phyloP scores from a whole-genome alignment of 805 yeast species.

The Monosporozyma aquatica region DNA sequence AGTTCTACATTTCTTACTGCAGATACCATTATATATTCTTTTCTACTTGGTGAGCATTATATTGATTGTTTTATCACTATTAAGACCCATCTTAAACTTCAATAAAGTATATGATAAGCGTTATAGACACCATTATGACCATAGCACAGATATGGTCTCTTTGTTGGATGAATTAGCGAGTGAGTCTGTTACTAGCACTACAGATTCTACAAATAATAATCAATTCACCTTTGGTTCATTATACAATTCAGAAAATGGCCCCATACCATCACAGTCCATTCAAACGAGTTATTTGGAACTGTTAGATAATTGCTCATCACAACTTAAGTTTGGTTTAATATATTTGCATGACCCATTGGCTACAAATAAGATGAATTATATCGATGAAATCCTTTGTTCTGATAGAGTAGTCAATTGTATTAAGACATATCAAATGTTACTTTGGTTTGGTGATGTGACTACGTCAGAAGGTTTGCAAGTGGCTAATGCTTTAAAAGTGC shows the following conservation, averaged over 20 bases:
- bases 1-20: neutral
- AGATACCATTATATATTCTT: constrained; percentile 8
- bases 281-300: constrained; percentile 80
- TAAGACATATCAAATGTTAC: constrained; percentile 42
- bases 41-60: constrained; percentile 4
- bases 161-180: constrained; percentile 13
- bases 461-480: constrained; percentile 78
- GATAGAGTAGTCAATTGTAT: constrained; percentile 40
- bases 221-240: constrained; percentile 20
- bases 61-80: constrained; percentile 1
- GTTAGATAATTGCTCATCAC: constrained; percentile 54
- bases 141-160: constrained; percentile 8
- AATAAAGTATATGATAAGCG: constrained; percentile 18
- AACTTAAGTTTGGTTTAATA: constrained; percentile 64
- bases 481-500: constrained; percentile 61
- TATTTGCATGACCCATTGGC: constrained; percentile 66
- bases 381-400: constrained; percentile 45
- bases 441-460: constrained; percentile 87
- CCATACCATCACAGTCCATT: constrained; percentile 17
- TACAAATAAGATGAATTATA: constrained; percentile 48
- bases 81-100: constrained; percentile 19
- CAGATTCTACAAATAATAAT: neutral
- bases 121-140: constrained; percentile 9
- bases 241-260: constrained; percentile 19
- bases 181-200: constrained; percentile 8